A percentile compares a stretch with the other conserved stretches of the same genome.
Conservation (phyloP, 108 stramenopile genomes). For the Cyclotella distinguenda region DNA sequence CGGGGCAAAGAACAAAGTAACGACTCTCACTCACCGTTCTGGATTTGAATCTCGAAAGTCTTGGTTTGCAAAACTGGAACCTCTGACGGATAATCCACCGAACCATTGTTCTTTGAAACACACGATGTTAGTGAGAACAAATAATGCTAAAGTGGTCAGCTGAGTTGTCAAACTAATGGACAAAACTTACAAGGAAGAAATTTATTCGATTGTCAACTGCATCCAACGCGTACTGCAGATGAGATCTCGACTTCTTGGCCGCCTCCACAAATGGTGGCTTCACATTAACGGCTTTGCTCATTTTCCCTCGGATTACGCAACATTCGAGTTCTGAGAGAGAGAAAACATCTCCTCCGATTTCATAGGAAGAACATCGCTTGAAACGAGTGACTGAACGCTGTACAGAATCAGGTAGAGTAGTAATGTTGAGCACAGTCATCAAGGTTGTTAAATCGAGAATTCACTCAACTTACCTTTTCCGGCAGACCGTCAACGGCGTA, state of each 20-base stretch:
- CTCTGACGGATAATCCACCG: slow-evolving; percentile 53
- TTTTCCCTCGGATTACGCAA: slow-evolving; percentile 83
- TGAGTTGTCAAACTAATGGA: neutral
- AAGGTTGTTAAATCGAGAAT: slow-evolving; percentile 5
- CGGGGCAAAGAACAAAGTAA: neutral
- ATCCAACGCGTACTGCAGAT: slow-evolving; percentile 68
- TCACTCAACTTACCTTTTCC: slow-evolving; percentile 47
- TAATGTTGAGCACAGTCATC: slow-evolving; percentile 5
- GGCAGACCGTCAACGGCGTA: slow-evolving; percentile 82
- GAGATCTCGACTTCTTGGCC: slow-evolving; percentile 72
- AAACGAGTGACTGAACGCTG: slow-evolving; percentile 64
- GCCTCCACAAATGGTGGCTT: slow-evolving; percentile 72
- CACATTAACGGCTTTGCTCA: slow-evolving; percentile 58
- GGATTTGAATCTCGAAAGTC: slow-evolving; percentile 75
- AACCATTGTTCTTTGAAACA: slow-evolving; percentile 56
- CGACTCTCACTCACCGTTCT: slow-evolving; percentile 16
- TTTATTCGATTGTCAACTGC: slow-evolving; percentile 70
- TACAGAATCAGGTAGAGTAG: neutral
- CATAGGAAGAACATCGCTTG: slow-evolving; percentile 87
- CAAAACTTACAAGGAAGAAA: slow-evolving; percentile 59
- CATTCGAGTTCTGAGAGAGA: slow-evolving; percentile 92
- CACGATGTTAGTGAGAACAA: no score
- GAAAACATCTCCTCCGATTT: slow-evolving; percentile 92
- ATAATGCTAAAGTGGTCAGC: no score
- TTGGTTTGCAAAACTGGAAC: slow-evolving; percentile 56